phyloP scores from a whole-genome alignment of 2,329 filamentous ascomycete genomes.

The Bipolaris zeicola region DNA sequence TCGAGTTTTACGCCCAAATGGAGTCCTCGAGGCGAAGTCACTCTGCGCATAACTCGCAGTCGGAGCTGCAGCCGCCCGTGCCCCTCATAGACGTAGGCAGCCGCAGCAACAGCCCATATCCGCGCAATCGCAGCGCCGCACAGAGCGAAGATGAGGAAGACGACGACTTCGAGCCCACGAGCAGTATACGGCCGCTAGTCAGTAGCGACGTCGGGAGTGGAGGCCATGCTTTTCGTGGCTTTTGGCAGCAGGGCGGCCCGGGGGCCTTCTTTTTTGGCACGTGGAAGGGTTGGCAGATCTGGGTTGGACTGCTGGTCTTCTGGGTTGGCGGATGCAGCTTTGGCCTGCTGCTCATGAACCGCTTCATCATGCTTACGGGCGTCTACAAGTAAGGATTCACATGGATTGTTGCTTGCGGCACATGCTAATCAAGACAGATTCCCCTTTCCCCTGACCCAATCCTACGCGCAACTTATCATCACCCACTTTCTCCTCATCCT shows the following conservation, averaged over 20 bases:
- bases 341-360: conserved; percentile 57
- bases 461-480: conserved; percentile 57
- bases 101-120: conserved; percentile 53
- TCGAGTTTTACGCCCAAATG: conserved; percentile 43
- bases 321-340: conserved; percentile 57
- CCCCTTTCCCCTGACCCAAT: conserved; percentile 58
- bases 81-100: conserved; percentile 53
- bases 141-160: conserved; percentile 58
- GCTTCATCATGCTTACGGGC: conserved; percentile 58
- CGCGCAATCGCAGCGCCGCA: conserved; percentile 49
- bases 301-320: conserved; percentile 54
- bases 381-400: conserved; percentile 48
- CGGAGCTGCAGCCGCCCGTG: conserved; percentile 48
- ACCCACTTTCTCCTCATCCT: conserved; percentile 56
- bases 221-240: conserved; percentile 16
- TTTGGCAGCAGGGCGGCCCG: conserved; percentile 52
- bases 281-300: conserved; percentile 55
- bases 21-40: conserved; percentile 31
- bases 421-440: conserved; percentile 50
- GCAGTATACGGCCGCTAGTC: conserved; percentile 48
- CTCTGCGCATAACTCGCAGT: conserved; percentile 40
- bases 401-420: no score
- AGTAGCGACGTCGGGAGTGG: conserved; percentile 39
- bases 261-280: conserved; percentile 57
- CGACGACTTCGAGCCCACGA: conserved; percentile 48